Base-by-base conservation (phyloP, 2,329 filamentous ascomycete species). In the Ilyonectria mors-panacis region DNA sequence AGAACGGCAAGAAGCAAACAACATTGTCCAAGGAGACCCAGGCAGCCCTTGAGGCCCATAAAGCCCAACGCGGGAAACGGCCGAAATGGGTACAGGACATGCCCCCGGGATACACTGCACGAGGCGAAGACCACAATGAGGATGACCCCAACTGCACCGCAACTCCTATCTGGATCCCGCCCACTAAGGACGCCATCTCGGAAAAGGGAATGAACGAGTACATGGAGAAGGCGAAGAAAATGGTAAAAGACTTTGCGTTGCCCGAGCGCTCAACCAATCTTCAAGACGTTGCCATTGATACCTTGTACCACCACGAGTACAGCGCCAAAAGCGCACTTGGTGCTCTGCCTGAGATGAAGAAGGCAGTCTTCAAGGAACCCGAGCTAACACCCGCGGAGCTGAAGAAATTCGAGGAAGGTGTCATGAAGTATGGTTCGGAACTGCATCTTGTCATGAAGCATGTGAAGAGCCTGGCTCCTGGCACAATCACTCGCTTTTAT, bases 11-110 rank as follows among this genome's bases (percentile, higher is more conserved):
- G 78, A 95, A 93, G 76, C 92, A 94, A 66, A 85, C 87, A 42
- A 96, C 95, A 74, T 81, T 92, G 50, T 90, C 92, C 28, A 97
- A 96, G 79, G 95, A 97, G 73, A 90, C 91, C 1, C 84, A 93
- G 60, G 93, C 93, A 39, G 91, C 92, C 2, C 84, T 94, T 7
- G 95, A 98, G 80, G 92, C 92, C 8, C 94, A 98, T 71, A 95
- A 93, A 73, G 86, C 90, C 45, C 90, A 91, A 71, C 91, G 91
- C 67, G 94, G 94, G 62, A 94, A 92, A 70, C 91, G 95, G 21
- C 95, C 95, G 1, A 96, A 95, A 80, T 98, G 94, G 94, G 88
- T 98, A 35, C 91, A 97, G 83, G 96, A 98, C 75, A 94, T 96
- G 78, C 96, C 96, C 0, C 82, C 89, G 4, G 96, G 96, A 7